These are phyloP conservation scores for Lasiosphaeria hispida DNA, from an alignment of 495 filamentous ascomycete species.

Conservation along the genomic window DNA sequence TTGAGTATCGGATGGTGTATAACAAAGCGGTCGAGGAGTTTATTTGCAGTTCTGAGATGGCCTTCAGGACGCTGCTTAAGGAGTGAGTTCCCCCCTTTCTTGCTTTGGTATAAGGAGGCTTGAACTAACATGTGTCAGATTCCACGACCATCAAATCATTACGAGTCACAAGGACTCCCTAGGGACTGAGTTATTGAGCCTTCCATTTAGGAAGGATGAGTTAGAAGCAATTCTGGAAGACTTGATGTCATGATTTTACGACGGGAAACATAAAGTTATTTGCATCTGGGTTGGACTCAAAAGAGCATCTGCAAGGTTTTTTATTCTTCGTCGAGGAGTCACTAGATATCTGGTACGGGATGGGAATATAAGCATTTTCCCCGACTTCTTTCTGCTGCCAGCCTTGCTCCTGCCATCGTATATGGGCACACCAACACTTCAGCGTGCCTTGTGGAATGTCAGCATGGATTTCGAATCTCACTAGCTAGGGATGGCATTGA, in stretches of 20 bases:
- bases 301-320: too few species aligned
- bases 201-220: slow-evolving; percentile 85
- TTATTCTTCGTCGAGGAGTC: too few species aligned
- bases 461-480: too few species aligned
- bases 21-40: slow-evolving; percentile 95
- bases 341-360: too few species aligned
- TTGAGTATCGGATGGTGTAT: slow-evolving; percentile 89
- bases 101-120: not conserved
- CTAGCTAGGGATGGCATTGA: too few species aligned
- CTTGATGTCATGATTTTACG: slow-evolving; percentile 50
- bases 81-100: slow-evolving; percentile 55
- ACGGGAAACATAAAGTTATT: too few species aligned
- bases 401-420: too few species aligned
- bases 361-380: too few species aligned
- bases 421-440: too few species aligned
- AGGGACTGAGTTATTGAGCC: slow-evolving; percentile 79
- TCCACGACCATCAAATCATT: slow-evolving; percentile 97
- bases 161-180: slow-evolving; percentile 78
- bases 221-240: slow-evolving; percentile 89
- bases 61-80: slow-evolving; percentile 87
- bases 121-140: slow-evolving; percentile 41
- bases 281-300: too few species aligned
- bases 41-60: slow-evolving; percentile 94
- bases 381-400: too few species aligned
- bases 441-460: too few species aligned